These are phyloP conservation scores for Diaporthe citrichinensis DNA, from an alignment of 2,329 filamentous ascomycete genomes.

Conservation along the genomic window DNA sequence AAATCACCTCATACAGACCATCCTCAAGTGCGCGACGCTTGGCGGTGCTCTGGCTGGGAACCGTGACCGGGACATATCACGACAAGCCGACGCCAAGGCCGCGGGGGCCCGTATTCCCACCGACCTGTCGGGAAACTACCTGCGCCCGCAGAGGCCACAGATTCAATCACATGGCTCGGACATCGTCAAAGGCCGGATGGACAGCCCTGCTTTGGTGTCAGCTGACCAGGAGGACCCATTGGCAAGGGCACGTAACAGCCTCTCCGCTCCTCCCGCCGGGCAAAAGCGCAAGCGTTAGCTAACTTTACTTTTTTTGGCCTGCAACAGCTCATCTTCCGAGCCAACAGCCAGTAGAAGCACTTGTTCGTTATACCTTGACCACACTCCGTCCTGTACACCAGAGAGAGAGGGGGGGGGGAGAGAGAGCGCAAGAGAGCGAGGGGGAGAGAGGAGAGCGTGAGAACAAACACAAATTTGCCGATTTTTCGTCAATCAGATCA, in stretches of 20 bases:
- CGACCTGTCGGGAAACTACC: constrained; percentile 50
- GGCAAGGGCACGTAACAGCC: constrained; percentile 64
- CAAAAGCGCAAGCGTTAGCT: constrained; percentile 43
- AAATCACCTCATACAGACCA: constrained; percentile 97
- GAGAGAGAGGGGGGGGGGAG: not conserved
- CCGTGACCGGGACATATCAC: constrained; percentile 70
- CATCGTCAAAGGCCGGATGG: constrained; percentile 52
- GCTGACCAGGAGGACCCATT: constrained; percentile 72
- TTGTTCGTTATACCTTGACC: constrained; percentile 35
- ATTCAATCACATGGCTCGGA: constrained; percentile 64
- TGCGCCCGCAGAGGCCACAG: constrained; percentile 65
- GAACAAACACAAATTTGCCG: constrained; percentile 20
- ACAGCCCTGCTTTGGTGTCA: constrained; percentile 74
- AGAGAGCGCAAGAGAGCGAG: not conserved
- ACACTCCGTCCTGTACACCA: constrained; percentile 33
- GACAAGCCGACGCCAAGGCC: constrained; percentile 64
- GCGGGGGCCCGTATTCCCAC: constrained; percentile 52
- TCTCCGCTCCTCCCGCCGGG: constrained; percentile 58
- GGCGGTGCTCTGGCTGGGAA: constrained; percentile 87
- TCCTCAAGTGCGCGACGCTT: constrained; percentile 95
- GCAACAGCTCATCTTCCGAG: constrained; percentile 43
- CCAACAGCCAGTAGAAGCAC: constrained; percentile 42
- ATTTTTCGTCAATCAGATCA: constrained; percentile 31
- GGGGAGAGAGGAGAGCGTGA: not conserved
- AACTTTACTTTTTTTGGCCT: constrained; percentile 41